Evolutionary conservation across 2,329 filamentous ascomycete species (phyloP), one percentile per base, ranked within the genome.

Genomic region (Chrysoporthe austroafricana): DNA sequence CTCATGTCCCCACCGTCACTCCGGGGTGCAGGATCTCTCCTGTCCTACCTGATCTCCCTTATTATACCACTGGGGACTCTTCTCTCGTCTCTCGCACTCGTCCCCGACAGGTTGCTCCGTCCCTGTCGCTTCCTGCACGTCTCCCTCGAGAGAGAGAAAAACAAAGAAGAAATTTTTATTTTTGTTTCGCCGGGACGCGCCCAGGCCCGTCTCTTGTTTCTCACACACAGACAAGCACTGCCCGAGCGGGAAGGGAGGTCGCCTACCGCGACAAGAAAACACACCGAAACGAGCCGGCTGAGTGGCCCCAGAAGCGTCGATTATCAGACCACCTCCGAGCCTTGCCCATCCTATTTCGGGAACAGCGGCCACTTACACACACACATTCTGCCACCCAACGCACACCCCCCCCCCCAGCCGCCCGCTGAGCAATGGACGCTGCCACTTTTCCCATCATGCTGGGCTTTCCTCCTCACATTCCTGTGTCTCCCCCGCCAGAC

Each of bases 401-500:
- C 58, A 42, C n/a, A 36, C 42, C n/a, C 7, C 9, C 18, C 18
- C 11, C 5, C 26, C 13, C 26, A 61, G 13, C n/a, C 43, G 32
- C 14, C 21, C 26, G 4, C 57, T 48, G 42, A 26, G 39, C 34
- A 36, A 69, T 69, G 68, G 66, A 68, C 26, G 68, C 68, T 14
- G 60, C 66, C 14, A 65, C 66, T 3, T 62, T 68, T 42, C 66
- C 68, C 58, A 65, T 67, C 34, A 68, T 70, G 68, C 18, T 70
- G 54, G 66, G 66, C 42, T 46, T 68, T 48, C 63, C 76, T 59
- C 62, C 76, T 64, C 75, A 79, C 39, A 74, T 77, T 16, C 79
- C 79, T 50, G 76, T 80, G 58, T 80, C 79, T 7, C 79, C 79
- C 62, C 78, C 79, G 7, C 79, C 79, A 44, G 79, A 81, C 46